Evolutionary conservation across 176 grass and related monocot species (phyloP).

Genomic region (Alopecurus myosuroides): DNA sequence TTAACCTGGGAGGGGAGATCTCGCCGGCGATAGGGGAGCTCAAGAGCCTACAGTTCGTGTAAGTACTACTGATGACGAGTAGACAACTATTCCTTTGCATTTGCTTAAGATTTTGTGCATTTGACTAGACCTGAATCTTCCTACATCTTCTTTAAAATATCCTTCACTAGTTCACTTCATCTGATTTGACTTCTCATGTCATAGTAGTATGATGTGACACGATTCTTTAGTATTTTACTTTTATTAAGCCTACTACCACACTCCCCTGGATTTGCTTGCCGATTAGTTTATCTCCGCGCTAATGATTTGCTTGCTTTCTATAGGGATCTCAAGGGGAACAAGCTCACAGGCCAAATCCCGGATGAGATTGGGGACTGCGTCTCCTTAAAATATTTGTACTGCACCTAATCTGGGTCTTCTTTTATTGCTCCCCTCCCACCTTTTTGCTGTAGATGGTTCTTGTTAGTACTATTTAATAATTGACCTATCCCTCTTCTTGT

Average conservation of each 20-base stretch:
- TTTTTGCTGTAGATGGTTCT: conserved; percentile 30
- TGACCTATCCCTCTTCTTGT: conserved; percentile 1
- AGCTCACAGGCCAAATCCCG: conserved; percentile 87
- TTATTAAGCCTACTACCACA: not conserved
- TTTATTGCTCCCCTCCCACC: conserved; percentile 18
- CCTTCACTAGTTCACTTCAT: not conserved
- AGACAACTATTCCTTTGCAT: conserved; percentile 17
- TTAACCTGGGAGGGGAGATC: conserved; percentile 95
- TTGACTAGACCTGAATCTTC: conserved; percentile 14
- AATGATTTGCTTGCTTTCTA: conserved; percentile 24
- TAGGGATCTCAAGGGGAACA: conserved; percentile 94
- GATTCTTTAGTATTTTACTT: conserved; percentile 34
- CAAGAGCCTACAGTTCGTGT: conserved; percentile 77
- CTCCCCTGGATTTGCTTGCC: conserved; percentile 7
- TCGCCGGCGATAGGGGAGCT: conserved; percentile 78
- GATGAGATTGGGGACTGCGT: conserved; percentile 96
- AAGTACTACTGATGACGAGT: not conserved
- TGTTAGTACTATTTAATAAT: conserved; percentile 2
- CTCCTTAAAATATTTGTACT: conserved; percentile 83
- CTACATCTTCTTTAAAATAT: conserved; percentile 23
- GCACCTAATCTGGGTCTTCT: conserved; percentile 20
- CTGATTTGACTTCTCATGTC: conserved; percentile 33
- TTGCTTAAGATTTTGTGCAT: conserved; percentile 30
- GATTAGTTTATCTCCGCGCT: conserved; percentile 35
- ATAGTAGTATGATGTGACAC: conserved; percentile 48